These are phyloP conservation scores for Aschersonia sp. DNA, from an alignment of 2,329 filamentous ascomycete species.

Conservation along the genomic window DNA sequence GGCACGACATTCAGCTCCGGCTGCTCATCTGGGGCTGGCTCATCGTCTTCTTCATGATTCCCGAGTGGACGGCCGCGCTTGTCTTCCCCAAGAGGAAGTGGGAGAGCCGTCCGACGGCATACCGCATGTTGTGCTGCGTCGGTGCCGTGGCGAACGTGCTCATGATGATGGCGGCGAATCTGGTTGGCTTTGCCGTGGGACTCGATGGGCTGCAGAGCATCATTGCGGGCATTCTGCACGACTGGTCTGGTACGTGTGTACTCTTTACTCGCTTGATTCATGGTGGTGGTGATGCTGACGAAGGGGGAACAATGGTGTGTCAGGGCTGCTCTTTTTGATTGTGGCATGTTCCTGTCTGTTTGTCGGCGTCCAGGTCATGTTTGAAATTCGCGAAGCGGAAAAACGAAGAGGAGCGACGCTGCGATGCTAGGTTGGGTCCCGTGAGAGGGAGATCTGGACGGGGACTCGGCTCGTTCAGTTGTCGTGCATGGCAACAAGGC, in stretches of 20 bases:
- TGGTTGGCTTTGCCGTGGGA: conserved; percentile 90
- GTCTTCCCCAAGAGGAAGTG: conserved; percentile 64
- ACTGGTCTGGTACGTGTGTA: conserved; percentile 46
- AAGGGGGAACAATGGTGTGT: conserved; percentile 4
- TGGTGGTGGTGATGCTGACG: neutral
- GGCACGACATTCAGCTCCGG: conserved; percentile 91
- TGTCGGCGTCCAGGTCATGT: conserved; percentile 85
- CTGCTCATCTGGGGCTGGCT: conserved; percentile 96
- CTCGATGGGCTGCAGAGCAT: conserved; percentile 74
- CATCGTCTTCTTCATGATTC: conserved; percentile 83
- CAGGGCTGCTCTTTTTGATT: conserved; percentile 59
- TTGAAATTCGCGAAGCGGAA: conserved; percentile 81
- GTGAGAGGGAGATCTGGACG: neutral
- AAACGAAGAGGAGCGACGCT: conserved; percentile 66
- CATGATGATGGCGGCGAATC: conserved; percentile 92
- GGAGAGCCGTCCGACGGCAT: conserved; percentile 53
- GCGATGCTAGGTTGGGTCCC: conserved; percentile 44
- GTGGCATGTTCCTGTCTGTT: conserved; percentile 64
- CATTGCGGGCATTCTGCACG: conserved; percentile 58
- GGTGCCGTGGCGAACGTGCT: conserved; percentile 75
- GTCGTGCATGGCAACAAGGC: neutral
- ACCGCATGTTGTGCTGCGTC: conserved; percentile 65
- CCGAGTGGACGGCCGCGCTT: conserved; percentile 60
- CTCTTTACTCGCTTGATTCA: neutral
- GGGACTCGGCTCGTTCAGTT: neutral